Conservation (phyloP, 192 early-diverging fungal genomes). For the Podila horticola region DNA sequence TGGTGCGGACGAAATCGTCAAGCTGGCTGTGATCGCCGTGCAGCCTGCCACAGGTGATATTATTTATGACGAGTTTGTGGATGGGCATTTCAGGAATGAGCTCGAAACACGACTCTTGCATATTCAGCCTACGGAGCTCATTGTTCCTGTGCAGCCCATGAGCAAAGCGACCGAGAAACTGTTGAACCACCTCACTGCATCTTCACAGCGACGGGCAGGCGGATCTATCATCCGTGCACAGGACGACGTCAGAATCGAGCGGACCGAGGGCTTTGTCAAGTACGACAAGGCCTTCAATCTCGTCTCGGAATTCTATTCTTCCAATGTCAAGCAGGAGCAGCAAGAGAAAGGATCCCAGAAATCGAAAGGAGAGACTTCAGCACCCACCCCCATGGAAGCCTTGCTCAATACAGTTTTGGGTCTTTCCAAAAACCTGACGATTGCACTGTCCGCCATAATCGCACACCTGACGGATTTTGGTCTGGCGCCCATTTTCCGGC, state of each 20-base stretch:
- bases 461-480: slow-evolving; percentile 71
- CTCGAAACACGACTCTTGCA: slow-evolving; percentile 77
- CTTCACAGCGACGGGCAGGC: background rate
- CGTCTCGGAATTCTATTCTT: slow-evolving; percentile 58
- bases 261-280: slow-evolving; percentile 57
- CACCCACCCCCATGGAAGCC: slow-evolving; percentile 23
- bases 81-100: slow-evolving; percentile 68
- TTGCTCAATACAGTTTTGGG: slow-evolving; percentile 36
- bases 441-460: slow-evolving; percentile 63
- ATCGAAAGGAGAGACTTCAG: background rate
- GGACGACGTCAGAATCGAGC: slow-evolving; percentile 67
- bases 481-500: slow-evolving; percentile 63
- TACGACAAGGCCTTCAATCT: slow-evolving; percentile 54
- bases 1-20: slow-evolving; percentile 56
- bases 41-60: slow-evolving; percentile 75
- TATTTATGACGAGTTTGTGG: slow-evolving; percentile 77
- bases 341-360: background rate
- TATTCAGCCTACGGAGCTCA: slow-evolving; percentile 72
- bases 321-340: slow-evolving; percentile 27
- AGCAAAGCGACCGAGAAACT: slow-evolving; percentile 69
- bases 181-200: slow-evolving; percentile 41
- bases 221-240: slow-evolving; percentile 1
- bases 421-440: slow-evolving; percentile 29
- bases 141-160: slow-evolving; percentile 62
- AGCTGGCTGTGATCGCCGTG: slow-evolving; percentile 65